Base-by-base conservation (phyloP, 2,329 filamentous ascomycete species). In the Westerdykella ornata region DNA sequence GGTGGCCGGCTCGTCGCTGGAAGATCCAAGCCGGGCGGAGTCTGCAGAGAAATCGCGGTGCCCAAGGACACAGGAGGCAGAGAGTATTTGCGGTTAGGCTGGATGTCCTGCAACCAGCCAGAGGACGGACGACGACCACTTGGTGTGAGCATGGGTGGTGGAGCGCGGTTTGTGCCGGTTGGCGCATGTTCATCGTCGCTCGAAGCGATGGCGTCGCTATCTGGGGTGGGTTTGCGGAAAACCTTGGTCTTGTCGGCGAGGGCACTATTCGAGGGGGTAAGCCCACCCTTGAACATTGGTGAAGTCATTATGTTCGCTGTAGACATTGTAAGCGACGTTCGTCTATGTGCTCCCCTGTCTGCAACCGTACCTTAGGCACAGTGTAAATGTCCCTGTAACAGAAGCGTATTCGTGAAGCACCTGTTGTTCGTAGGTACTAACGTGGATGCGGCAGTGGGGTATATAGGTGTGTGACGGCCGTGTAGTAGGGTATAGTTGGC, bases 201-300 rank as follows among this genome's bases (percentile, higher is more conserved):
- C 52, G 90, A 97, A 39, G 85, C 88, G 45, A 97, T 72, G 38
- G 87, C 90, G 63, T 97, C 90, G 3, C 89, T 96, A 62, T 97
- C 92, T 16, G 90, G 90, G 1, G 90, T 96, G 6, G 88, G 88
- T 40, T 85, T 84, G 54, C 89, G 80, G 42, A 82, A 76, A 26
- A 72, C 63, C 56, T 85, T 84, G 37, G 84, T 74, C 63, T 88
- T 92, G 38, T 90, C 86, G 12, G 59, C 1, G 54, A 50, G n/a
- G 55, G 49, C 22, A 26, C 6, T 15, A 28, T 13, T 55, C 54
- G 28, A 53, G 51, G 33, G 59, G 6, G 61, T 49, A 31, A 64
- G 41, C 29, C 51, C 51, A 41, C 53, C 50, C 42, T 63, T 65
- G 44, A 54, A 63, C 9, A 47, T 37, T 15, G 48, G 51, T 11